These are phyloP conservation scores for Euphorbia schlechtendalii DNA, from an alignment of 441 rosid species.

Conservation along the genomic window DNA sequence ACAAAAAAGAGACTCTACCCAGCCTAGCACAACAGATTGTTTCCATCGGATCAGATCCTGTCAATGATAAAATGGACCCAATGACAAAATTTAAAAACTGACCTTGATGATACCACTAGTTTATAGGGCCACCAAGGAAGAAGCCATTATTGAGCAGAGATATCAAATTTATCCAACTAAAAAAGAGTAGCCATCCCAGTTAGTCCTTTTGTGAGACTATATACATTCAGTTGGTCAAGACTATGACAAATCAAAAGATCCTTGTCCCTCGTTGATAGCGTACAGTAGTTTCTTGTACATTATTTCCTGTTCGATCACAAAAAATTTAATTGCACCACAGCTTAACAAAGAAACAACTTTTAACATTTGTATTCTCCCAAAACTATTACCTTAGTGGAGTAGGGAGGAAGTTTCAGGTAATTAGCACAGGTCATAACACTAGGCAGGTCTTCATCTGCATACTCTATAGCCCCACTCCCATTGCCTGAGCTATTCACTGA, in stretches of 20 bases:
- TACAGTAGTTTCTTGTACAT: conserved; percentile 88
- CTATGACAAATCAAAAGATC: conserved; percentile 77
- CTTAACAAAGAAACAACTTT: background rate
- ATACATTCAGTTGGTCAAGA: conserved; percentile 34
- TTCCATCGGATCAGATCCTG: background rate
- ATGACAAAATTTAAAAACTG: conserved; percentile 13
- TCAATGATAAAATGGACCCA: background rate
- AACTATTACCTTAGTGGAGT: conserved; percentile 65
- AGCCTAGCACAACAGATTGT: background rate
- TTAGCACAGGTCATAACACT: conserved; percentile 99
- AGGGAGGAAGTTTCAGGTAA: conserved; percentile 98
- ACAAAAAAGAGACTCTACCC: too few relatives aligned
- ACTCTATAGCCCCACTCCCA: conserved; percentile 61
- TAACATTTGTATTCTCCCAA: background rate
- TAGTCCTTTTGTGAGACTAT: conserved; percentile 20
- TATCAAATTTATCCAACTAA: conserved; percentile 34
- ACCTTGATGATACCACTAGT: conserved; percentile 28
- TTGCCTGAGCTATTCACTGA: conserved; percentile 52
- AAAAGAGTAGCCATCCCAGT: conserved; percentile 13
- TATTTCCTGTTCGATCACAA: conserved; percentile 61
- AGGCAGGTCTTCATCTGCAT: conserved; percentile 93
- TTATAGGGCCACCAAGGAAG: conserved; percentile 18
- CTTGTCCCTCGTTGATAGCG: conserved; percentile 97
- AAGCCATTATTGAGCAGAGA: conserved; percentile 33
- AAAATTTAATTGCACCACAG: conserved; percentile 8